Base-by-base conservation (phyloP, 495 filamentous ascomycete genomes). In the Bathelium albidoporum region DNA sequence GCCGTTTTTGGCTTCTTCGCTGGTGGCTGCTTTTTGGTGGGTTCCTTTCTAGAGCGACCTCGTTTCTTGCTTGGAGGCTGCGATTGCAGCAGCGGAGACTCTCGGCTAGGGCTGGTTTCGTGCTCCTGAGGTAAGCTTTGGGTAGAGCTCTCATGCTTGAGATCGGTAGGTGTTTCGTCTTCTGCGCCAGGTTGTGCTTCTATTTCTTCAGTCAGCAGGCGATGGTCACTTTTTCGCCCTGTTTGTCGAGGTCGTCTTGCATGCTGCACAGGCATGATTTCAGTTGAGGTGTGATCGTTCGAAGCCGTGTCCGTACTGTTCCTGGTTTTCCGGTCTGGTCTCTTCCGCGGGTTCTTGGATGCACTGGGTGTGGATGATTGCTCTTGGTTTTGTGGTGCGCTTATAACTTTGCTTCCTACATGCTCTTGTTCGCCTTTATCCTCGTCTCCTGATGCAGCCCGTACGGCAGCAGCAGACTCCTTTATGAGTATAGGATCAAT, bases 1-100 rank as follows among this genome's bases (percentile, higher is more conserved):
- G 45, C 34, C 65, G 22, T 70, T 68, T 59, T 63, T 64, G 16
- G 49, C 24, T 20, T 66, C 69, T 67, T 68, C 69, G 16, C 53
- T 65, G 60, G 24, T 63, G 20, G 62, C 26, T 60, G 63, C 63
- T 49, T 59, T 1, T 59, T 52, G 9, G 32, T 32, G 2, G 53
- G 34, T 28, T 60, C 55, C 55, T 43, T 45, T 32, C 60, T 53
- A 20, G 58, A n/a, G 32, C 59, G 44, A 31, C 59, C 59, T 26
- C 66, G 59, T 29, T 32, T 32, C 24, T 55, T 55, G 20, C 5
- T 55, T 20, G 24, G 16, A 3, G 5, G 22, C 29, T 11, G 49
- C 7, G 49, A 29, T 55, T 55, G 49, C 24, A 24, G 20, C 9
- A 10, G 49, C 9, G 49, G 7, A 20, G 24, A 26, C 20, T 29